Conservation (phyloP, 108 stramenopile genomes). For the Bacterosira constricta region DNA sequence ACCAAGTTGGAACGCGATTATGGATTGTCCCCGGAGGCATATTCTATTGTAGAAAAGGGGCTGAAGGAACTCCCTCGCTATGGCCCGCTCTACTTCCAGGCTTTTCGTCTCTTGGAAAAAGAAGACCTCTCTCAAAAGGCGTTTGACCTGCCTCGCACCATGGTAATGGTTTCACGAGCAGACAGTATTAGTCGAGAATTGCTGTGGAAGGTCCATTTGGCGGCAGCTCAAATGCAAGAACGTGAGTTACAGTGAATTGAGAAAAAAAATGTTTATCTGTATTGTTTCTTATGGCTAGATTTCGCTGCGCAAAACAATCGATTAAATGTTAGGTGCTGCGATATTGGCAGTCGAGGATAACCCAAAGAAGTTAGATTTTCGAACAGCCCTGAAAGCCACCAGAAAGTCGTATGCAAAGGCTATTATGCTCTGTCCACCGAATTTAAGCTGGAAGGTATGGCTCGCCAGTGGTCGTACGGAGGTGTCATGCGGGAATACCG, state of each 20-base stretch:
- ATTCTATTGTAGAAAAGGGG: conserved; percentile 91
- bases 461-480: conserved; percentile 95
- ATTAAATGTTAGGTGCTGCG: too few relatives aligned
- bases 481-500: conserved; percentile 81
- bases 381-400: conserved; percentile 44
- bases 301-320: too few relatives aligned
- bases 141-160: conserved; percentile 69
- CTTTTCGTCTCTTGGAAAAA: conserved; percentile 89
- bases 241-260: too few relatives aligned
- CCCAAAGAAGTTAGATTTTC: conserved; percentile 18
- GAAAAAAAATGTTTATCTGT: too few relatives aligned
- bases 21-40: conserved; percentile 75
- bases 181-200: conserved; percentile 92
- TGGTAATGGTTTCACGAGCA: conserved; percentile 83
- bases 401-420: conserved; percentile 79
- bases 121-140: conserved; percentile 57
- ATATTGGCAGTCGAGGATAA: conserved; percentile 47
- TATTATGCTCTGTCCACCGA: conserved; percentile 85
- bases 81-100: conserved; percentile 97
- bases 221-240: conserved; percentile 93
- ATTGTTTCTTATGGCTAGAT: too few relatives aligned
- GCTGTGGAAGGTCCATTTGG: conserved; percentile 96
- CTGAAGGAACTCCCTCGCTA: conserved; percentile 92
- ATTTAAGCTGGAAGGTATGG: conserved; percentile 96
- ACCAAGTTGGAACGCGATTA: conserved; percentile 90